These are phyloP conservation scores for Fomitopsis palustris DNA, from an alignment of 1,284 basidiomycete species.

Conservation along the genomic window DNA sequence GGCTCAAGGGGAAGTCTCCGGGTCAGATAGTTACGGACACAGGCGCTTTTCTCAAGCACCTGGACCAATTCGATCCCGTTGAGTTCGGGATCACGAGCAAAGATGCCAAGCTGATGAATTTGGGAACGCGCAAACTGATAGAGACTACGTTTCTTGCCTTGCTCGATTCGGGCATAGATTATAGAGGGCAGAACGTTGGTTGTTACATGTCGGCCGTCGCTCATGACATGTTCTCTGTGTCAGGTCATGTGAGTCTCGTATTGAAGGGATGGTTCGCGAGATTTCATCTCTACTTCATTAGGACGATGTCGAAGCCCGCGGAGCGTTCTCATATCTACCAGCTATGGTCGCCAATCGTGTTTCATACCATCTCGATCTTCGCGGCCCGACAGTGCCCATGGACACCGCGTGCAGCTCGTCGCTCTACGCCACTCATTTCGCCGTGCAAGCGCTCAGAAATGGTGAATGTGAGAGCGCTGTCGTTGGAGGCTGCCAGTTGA, in stretches of 20 bases:
- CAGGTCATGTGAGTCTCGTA: conserved; percentile 11
- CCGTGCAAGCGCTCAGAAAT: conserved; percentile 37
- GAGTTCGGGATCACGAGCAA: conserved; percentile 37
- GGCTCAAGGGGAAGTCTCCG: conserved; percentile 22
- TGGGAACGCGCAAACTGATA: conserved; percentile 34
- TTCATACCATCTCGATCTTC: conserved; percentile 46
- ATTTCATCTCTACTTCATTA: conserved; percentile 8
- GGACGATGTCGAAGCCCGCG: conserved; percentile 34
- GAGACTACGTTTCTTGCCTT: conserved; percentile 38
- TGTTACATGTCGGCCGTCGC: conserved; percentile 32
- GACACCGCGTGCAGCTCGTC: conserved; percentile 51
- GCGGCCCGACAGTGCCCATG: conserved; percentile 41
- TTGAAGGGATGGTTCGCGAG: not conserved
- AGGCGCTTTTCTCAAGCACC: conserved; percentile 37
- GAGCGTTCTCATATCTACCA: conserved; percentile 34
- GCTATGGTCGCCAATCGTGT: conserved; percentile 43
- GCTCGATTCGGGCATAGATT: conserved; percentile 40
- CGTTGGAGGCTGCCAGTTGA: conserved; percentile 41
- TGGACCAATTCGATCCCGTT: conserved; percentile 35
- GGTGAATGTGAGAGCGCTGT: conserved; percentile 49
- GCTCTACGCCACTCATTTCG: conserved; percentile 44
- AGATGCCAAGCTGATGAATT: conserved; percentile 35
- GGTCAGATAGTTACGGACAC: conserved; percentile 26
- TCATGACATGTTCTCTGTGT: conserved; percentile 10
- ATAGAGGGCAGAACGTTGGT: conserved; percentile 35